Evolutionary conservation across 257 asterid genomes (phyloP).

Genomic region (Nyctanthes arbortristis): DNA sequence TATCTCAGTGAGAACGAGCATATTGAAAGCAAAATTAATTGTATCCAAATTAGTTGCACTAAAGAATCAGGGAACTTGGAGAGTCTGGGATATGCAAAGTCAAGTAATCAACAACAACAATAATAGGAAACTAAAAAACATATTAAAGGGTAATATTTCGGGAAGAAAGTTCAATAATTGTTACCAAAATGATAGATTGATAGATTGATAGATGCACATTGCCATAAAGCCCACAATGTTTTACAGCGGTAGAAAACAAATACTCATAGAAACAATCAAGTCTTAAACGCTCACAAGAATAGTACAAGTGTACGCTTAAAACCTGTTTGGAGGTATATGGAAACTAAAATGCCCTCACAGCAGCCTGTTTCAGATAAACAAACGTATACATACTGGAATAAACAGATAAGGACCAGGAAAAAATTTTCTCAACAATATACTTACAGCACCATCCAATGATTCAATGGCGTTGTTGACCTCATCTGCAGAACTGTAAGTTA

Average conservation of each 20-base stretch:
- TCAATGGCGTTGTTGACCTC: slow-evolving; percentile 73
- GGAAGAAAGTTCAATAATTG: not conserved
- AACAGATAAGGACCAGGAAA: not conserved
- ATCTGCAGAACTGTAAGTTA: slow-evolving; percentile 59
- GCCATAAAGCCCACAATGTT: not conserved
- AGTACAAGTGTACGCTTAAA: not conserved
- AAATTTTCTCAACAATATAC: slow-evolving; percentile 22
- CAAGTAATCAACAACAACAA: too few species aligned
- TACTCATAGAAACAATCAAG: not conserved
- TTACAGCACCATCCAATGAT: slow-evolving; percentile 64
- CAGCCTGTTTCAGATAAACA: not conserved
- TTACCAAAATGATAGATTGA: not conserved
- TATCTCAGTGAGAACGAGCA: slow-evolving; percentile 5
- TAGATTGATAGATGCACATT: not conserved
- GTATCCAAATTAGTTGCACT: not conserved
- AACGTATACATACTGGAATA: too few species aligned
- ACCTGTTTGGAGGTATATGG: not conserved
- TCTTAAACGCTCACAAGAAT: not conserved
- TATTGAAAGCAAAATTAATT: not conserved
- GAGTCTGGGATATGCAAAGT: not conserved
- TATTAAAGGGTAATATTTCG: not conserved
- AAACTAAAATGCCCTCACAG: not conserved
- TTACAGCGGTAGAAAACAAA: not conserved
- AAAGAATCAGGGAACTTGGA: not conserved
- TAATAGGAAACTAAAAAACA: not conserved